Evolutionary conservation across 2,329 filamentous ascomycete species (phyloP), one percentile per base, ranked within the genome.

Genomic region (Tolypocladium ophioglossoides): DNA sequence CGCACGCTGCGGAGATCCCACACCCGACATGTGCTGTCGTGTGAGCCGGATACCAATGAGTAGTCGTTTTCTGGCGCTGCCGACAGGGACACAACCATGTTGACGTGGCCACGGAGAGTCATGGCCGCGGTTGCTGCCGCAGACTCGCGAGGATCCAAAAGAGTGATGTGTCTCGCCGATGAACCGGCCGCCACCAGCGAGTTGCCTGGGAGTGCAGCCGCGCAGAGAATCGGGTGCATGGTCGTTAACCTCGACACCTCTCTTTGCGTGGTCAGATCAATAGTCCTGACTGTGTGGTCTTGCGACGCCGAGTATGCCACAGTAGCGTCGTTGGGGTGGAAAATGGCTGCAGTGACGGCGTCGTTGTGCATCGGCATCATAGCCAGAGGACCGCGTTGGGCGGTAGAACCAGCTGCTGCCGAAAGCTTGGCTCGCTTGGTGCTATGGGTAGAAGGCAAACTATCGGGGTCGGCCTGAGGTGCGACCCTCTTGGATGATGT

Each of bases 281-380:
- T 87, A 0, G 94, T 97, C 59, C 86, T 86, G 62, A 97, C 76
- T 1, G 88, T 88, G 76, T 96, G 91, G 74, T 99, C 95, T 74
- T 89, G 87, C 20, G 91, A 95, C 24, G 85, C 84, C 1, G 90
- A 92, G 76, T 99, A 97, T 49, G 88, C 92, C 41, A 96, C 89
- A 16, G 89, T 96, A 12, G 84, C 73, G 71, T 97, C 92, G 53
- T 83, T 78, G 5, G 86, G 86, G 70, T 95, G 89, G 75, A 99
- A 97, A 50, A 90, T 79, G 39, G 86, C 87, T 53, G 86, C 87
- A 1, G 88, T 89, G 47, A 91, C 89, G 47, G 87, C 80, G 12
- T 84, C 79, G 54, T 82, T 81, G 78, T 96, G 86, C 52, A 83
- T 81, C 18, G 80, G 73, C 55, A 96, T 79, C 53, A 95, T 76